Evolutionary conservation across 2,329 filamentous ascomycete species (phyloP).

Genomic region (Alternaria gansuensis): DNA sequence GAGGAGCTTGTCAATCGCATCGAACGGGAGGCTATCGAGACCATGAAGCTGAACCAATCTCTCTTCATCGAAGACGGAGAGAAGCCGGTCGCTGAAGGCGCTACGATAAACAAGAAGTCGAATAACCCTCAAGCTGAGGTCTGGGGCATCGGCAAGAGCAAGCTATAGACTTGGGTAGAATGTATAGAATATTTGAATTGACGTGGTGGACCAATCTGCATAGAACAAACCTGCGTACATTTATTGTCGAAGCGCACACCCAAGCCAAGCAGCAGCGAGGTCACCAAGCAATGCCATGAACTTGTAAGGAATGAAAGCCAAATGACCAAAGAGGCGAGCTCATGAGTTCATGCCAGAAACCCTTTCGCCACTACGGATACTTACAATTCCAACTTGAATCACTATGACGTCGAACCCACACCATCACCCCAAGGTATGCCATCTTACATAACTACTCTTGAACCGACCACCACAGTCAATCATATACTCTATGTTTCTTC

Average conservation of each 20-base stretch:
- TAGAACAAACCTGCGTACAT: neutral
- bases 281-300: neutral
- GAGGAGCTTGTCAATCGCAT: constrained; percentile 57
- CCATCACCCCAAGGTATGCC: neutral
- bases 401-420: constrained; percentile 16
- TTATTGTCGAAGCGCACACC: neutral
- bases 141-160: constrained; percentile 56
- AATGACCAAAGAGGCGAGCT: neutral
- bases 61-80: constrained; percentile 47
- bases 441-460: neutral
- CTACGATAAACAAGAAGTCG: constrained; percentile 43
- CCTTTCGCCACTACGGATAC: neutral
- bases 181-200: neutral
- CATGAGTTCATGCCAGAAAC: neutral
- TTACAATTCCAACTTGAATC: constrained; percentile 9
- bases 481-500: neutral
- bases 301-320: neutral
- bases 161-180: constrained; percentile 41
- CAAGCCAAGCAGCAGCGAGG: neutral
- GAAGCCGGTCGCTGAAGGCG: constrained; percentile 31
- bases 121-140: constrained; percentile 55
- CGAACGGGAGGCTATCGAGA: constrained; percentile 57
- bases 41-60: constrained; percentile 51
- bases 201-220: neutral
- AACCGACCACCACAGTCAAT: neutral